Evolutionary conservation across 768 basidiomycete species (phyloP), one percentile per base, ranked within the genome.

Genomic region (Lactarius hengduanensis): DNA sequence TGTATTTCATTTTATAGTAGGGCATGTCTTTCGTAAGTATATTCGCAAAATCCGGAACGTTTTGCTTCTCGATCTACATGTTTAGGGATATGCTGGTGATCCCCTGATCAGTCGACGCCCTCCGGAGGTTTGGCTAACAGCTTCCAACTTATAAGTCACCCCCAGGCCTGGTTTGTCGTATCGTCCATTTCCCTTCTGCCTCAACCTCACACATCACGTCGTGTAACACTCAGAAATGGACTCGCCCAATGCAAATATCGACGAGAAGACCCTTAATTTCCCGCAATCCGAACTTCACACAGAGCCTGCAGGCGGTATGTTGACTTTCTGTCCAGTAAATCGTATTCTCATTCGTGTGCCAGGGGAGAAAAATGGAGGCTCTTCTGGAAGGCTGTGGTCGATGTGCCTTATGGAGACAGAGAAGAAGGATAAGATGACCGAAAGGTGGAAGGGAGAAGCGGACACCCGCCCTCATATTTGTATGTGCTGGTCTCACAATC

Each of bases 401-500:
- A 61, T 57, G 41, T 65, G 61, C 34, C 54, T 66, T 40, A 13
- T 26, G 18, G 57, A 58, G 32, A 36, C 61, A 7, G 61, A 66
- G 36, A 54, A 59, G 13, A 28, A 56, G 20, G 61, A 62, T 34
- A 58, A 30, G 40, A 8, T 64, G 10, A 43, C 50, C 6, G 66
- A 50, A 6, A 28, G 13, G 1, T 67, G 61, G 61, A 63, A 63
- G 32, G 57, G 62, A 4, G 57, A 64, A n/a, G 30, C 63, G 16
- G 47, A 63, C 7, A 32, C 57, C n/a, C 8, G 43, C 64, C 20
- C 26, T 67, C 20, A 38, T 65, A 7, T 60, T 67, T 59, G 66
- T 67, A 43, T 28, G 66, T 64, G 32, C 9, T 22, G 3, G 1
- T 28, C 36, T 30, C 10, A 36, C 18, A 26, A 6, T 30, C 30